Conservation (phyloP, 2,329 filamentous ascomycete genomes). For the Ilyonectria robusta region DNA sequence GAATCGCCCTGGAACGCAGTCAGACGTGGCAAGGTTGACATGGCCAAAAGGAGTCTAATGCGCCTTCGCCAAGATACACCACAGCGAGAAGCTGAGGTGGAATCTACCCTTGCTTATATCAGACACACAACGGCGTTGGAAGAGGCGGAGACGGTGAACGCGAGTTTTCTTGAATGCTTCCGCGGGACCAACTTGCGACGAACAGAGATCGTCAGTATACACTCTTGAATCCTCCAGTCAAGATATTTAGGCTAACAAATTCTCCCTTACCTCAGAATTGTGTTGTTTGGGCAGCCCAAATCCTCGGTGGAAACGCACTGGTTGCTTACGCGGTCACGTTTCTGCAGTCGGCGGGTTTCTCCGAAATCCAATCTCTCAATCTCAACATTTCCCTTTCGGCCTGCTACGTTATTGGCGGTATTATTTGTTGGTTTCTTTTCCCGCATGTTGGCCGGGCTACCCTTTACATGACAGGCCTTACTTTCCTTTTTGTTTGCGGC, state of each 20-base stretch:
- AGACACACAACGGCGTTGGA: slow-evolving; percentile 50
- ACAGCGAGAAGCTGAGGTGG: slow-evolving; percentile 46
- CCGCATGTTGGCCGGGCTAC: slow-evolving; percentile 57
- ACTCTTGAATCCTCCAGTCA: neutral
- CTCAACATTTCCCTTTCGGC: slow-evolving; percentile 57
- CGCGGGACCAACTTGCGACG: slow-evolving; percentile 58
- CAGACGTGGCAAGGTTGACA: slow-evolving; percentile 46
- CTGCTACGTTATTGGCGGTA: slow-evolving; percentile 57
- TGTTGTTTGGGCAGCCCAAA: slow-evolving; percentile 57
- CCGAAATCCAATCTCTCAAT: slow-evolving; percentile 54
- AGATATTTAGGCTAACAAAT: slow-evolving; percentile 1
- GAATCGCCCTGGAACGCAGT: slow-evolving; percentile 51
- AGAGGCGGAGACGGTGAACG: slow-evolving; percentile 53
- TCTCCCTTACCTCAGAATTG: slow-evolving; percentile 45
- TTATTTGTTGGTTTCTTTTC: slow-evolving; percentile 59
- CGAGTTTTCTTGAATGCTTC: slow-evolving; percentile 60
- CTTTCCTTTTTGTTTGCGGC: slow-evolving; percentile 53
- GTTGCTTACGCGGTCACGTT: slow-evolving; percentile 56
- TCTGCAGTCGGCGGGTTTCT: slow-evolving; percentile 56
- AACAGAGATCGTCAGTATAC: slow-evolving; percentile 52
- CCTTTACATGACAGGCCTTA: slow-evolving; percentile 57
- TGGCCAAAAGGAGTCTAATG: slow-evolving; percentile 42
- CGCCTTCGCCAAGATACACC: slow-evolving; percentile 43
- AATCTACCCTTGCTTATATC: slow-evolving; percentile 30
- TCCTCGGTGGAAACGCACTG: slow-evolving; percentile 54